These are phyloP conservation scores for Diaporthe aspalathi DNA, from an alignment of 2,329 filamentous ascomycete species.

Conservation along the genomic window DNA sequence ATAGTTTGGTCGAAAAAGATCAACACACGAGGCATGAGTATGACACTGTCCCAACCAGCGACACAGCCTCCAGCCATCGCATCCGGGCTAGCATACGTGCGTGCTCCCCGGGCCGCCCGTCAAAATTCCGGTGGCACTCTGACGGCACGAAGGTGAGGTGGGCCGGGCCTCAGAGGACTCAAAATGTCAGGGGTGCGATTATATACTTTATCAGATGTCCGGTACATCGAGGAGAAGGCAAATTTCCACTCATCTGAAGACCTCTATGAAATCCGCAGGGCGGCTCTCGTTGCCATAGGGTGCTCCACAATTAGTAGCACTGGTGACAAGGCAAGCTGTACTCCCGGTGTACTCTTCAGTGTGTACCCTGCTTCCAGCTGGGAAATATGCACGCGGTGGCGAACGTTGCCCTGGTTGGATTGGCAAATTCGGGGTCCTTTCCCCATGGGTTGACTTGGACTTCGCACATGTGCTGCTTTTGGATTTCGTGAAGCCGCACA, in stretches of 20 bases:
- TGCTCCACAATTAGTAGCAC: too few species aligned
- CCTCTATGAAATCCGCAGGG: background rate
- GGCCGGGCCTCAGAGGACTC: background rate
- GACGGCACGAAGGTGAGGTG: background rate
- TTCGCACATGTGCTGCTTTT: too few species aligned
- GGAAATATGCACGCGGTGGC: too few species aligned
- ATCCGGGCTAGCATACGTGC: too few species aligned
- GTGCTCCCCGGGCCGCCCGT: background rate
- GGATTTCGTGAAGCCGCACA: background rate
- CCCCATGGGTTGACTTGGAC: background rate
- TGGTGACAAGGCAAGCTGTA: too few species aligned
- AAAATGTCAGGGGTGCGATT: too few species aligned
- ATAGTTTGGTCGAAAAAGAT: background rate
- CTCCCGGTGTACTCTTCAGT: too few species aligned
- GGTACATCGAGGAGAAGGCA: background rate
- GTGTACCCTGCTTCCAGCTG: too few species aligned
- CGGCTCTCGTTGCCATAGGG: background rate
- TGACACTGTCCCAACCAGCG: background rate
- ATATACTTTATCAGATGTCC: background rate
- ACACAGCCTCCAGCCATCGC: background rate
- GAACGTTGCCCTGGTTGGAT: too few species aligned
- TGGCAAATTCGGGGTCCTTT: too few species aligned
- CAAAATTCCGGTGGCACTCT: background rate
- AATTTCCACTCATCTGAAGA: background rate
- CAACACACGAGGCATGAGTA: background rate